Evolutionary conservation across 768 basidiomycete species (phyloP).

Genomic region (Phaeotremella fagi): DNA sequence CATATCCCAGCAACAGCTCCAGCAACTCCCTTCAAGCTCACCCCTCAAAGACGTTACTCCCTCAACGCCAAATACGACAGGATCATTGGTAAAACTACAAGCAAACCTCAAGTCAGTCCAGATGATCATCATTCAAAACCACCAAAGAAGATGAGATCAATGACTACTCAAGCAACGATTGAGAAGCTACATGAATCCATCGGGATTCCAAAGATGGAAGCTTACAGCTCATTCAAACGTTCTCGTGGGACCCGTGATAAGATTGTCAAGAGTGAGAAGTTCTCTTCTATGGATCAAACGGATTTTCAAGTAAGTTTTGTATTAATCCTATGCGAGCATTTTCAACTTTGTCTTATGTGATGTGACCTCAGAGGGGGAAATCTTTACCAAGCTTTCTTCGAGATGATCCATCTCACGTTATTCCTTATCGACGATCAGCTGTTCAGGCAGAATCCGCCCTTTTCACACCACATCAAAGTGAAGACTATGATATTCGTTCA

Average conservation of each 20-base stretch:
- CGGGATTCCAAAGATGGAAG: not conserved
- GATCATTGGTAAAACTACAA: not conserved
- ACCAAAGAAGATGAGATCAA: not conserved
- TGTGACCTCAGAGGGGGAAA: no score
- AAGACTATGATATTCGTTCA: no score
- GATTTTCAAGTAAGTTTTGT: no score
- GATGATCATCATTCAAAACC: not conserved
- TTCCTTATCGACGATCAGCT: no score
- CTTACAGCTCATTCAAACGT: not conserved
- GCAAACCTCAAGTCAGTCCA: not conserved
- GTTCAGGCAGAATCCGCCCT: no score
- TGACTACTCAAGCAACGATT: not conserved
- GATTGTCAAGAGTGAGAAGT: not conserved
- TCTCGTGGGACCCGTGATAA: not conserved
- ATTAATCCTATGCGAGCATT: no score
- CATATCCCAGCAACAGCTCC: no score
- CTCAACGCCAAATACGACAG: constrained; percentile 8
- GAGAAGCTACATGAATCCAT: not conserved
- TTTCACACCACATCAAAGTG: no score
- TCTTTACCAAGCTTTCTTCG: no score
- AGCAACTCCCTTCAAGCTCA: not conserved
- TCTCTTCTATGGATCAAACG: no score
- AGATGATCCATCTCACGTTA: no score
- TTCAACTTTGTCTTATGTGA: no score
- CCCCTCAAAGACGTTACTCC: not conserved